A percentile compares a stretch with the other conserved stretches of the same genome.
Evolutionary conservation across 73 alveolate species (phyloP).

Genomic region (Halteria grandinella): DNA sequence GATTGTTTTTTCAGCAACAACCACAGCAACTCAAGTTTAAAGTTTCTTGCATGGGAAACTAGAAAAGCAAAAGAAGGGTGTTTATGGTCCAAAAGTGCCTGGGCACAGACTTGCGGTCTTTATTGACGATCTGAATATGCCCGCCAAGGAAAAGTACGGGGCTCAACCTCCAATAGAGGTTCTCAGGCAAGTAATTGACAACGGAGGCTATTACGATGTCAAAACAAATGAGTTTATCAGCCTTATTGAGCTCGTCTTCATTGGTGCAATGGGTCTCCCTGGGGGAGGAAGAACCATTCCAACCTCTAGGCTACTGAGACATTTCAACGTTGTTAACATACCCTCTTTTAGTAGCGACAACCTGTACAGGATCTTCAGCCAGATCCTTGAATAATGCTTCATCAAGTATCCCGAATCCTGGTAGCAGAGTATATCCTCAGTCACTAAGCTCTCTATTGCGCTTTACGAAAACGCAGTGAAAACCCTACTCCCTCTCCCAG

Average conservation of each 20-base stretch:
- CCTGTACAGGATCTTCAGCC: slow-evolving; percentile 81
- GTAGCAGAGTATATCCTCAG: slow-evolving; percentile 62
- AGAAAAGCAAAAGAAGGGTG: slow-evolving; percentile 82
- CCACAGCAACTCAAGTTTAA: slow-evolving; percentile 40
- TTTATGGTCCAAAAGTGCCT: slow-evolving; percentile 90
- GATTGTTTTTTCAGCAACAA: slow-evolving; percentile 43
- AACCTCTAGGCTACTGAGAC: slow-evolving; percentile 89
- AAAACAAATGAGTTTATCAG: slow-evolving; percentile 82
- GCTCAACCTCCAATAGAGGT: slow-evolving; percentile 98
- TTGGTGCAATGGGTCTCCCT: slow-evolving; percentile 97
- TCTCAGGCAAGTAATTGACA: slow-evolving; percentile 92
- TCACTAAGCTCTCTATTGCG: slow-evolving; percentile 78
- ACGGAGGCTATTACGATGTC: slow-evolving; percentile 94
- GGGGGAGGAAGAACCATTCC: slow-evolving; percentile 93
- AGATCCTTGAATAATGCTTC: slow-evolving; percentile 86
- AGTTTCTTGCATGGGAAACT: slow-evolving; percentile 70
- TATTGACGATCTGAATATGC: slow-evolving; percentile 98
- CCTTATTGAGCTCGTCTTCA: slow-evolving; percentile 81
- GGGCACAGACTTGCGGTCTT: slow-evolving; percentile 92
- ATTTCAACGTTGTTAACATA: slow-evolving; percentile 83
- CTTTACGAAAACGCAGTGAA: slow-evolving; percentile 82
- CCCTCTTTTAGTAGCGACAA: slow-evolving; percentile 84
- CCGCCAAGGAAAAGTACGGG: slow-evolving; percentile 95
- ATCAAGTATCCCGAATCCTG: slow-evolving; percentile 82
- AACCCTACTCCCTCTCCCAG: slow-evolving; percentile 90